These are phyloP conservation scores for Baorangia bicolor DNA, from an alignment of 768 basidiomycete genomes.

Conservation along the genomic window DNA sequence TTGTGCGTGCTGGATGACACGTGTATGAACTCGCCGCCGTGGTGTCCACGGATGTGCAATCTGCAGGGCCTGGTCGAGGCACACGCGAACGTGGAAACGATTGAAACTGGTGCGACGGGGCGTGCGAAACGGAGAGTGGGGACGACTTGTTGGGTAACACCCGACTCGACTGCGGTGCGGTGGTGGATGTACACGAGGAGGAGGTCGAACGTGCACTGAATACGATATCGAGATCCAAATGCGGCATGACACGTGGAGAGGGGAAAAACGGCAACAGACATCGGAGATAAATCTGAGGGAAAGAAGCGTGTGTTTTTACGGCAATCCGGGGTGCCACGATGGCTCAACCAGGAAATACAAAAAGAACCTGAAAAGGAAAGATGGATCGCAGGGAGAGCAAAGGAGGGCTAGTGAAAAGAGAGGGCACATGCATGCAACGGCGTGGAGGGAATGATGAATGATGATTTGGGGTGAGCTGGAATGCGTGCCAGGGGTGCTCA, in stretches of 20 bases:
- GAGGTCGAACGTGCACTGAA: constrained; percentile 4
- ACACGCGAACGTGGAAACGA: constrained; percentile 12
- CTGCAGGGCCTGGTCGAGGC: neutral
- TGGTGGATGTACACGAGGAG: constrained; percentile 15
- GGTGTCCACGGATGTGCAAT: constrained; percentile 22
- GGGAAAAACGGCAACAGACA: constrained; percentile 3
- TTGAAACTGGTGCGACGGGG: neutral
- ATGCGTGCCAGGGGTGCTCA: constrained; percentile 16
- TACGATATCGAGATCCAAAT: constrained; percentile 20
- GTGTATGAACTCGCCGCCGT: constrained; percentile 19
- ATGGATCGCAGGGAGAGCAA: constrained; percentile 15
- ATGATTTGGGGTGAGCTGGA: constrained; percentile 24
- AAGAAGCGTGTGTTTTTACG: constrained; percentile 16
- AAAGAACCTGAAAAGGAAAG: constrained; percentile 10
- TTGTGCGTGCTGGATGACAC: constrained; percentile 20
- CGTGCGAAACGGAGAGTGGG: neutral
- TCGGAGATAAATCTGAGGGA: constrained; percentile 30
- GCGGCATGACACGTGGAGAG: constrained; percentile 25
- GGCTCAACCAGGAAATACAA: constrained; percentile 20
- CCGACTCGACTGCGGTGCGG: constrained; percentile 23
- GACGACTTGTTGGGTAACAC: neutral
- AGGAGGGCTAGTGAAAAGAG: neutral
- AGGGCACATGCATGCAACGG: constrained; percentile 17
- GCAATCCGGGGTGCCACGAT: constrained; percentile 33
- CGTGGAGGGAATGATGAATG: constrained; percentile 23